Percentiles rank a stretch among this genome's conserved stretches.
These are phyloP conservation scores for Apiotrichum mycotoxinovorans DNA, from an alignment of 1,284 basidiomycete species.

Conservation along the genomic window DNA sequence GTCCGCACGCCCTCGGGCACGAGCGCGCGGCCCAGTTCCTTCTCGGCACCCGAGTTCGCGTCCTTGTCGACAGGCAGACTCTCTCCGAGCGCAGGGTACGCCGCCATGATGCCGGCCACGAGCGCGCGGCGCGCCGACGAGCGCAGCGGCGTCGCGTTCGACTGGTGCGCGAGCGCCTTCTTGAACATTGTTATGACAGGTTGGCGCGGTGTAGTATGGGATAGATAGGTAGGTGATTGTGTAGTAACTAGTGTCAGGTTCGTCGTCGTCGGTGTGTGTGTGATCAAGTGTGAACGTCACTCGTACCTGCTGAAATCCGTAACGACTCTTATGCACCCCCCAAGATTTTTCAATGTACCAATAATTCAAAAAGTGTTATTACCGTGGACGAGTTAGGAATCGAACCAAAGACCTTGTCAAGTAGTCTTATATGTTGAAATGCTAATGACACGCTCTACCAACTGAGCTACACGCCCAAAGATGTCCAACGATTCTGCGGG, in stretches of 20 bases:
- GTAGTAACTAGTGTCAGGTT: no score
- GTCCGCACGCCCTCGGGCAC: constrained; percentile 44
- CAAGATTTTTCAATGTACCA: no score
- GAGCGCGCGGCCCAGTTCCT: constrained; percentile 39
- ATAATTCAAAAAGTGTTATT: no score
- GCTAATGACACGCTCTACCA: constrained; percentile 17
- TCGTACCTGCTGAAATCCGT: no score
- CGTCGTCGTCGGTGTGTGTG: no score
- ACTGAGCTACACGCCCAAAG: constrained; percentile 16
- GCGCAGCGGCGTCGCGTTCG: constrained; percentile 47
- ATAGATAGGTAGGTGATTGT: no score
- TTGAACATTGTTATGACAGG: constrained; percentile 50
- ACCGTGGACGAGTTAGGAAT: constrained; percentile 13
- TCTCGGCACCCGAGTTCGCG: constrained; percentile 22
- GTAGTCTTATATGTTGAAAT: neutral
- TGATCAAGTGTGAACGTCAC: no score
- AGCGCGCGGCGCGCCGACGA: constrained; percentile 46
- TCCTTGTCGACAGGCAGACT: constrained; percentile 3
- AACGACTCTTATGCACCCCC: neutral
- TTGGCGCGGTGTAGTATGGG: no score
- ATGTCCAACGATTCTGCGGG: no score
- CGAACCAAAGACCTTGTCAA: constrained; percentile 17
- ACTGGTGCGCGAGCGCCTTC: constrained; percentile 46
- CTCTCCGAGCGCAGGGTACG: constrained; percentile 31
- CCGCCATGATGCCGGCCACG: constrained; percentile 29